phyloP scores from a whole-genome alignment of 1,284 basidiomycete species.

The Pterula multifida region DNA sequence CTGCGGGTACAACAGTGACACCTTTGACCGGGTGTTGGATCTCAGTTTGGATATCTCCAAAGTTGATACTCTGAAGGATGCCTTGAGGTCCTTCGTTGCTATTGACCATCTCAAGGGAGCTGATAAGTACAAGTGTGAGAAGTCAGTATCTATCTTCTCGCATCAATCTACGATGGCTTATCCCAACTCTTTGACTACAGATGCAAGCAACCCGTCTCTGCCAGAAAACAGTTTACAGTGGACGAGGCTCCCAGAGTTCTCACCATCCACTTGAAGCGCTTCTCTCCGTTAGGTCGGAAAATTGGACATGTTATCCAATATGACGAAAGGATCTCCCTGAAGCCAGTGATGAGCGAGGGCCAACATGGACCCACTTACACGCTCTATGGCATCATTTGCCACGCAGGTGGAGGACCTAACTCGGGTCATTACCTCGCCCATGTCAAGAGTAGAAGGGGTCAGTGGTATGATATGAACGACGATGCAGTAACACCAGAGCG shows the following conservation, averaged over 20 bases:
- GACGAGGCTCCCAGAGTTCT: constrained; percentile 84
- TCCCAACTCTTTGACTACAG: constrained; percentile 25
- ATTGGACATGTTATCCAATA: constrained; percentile 72
- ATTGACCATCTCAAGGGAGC: constrained; percentile 79
- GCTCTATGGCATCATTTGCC: constrained; percentile 87
- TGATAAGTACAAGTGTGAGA: constrained; percentile 98
- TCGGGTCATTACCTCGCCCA: constrained; percentile 94
- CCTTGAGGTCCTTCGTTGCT: constrained; percentile 75
- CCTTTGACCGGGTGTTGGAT: constrained; percentile 92
- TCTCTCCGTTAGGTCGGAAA: constrained; percentile 84
- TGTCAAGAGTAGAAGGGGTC: constrained; percentile 60
- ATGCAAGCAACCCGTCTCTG: constrained; percentile 81
- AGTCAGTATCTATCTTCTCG: constrained; percentile 41
- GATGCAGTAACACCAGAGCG: constrained; percentile 47
- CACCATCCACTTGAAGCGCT: constrained; percentile 95
- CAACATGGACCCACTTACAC: constrained; percentile 72
- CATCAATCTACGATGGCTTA: constrained; percentile 5
- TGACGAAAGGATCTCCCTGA: constrained; percentile 66
- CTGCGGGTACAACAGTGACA: constrained; percentile 88
- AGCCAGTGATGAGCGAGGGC: constrained; percentile 76
- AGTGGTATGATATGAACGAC: constrained; percentile 94
- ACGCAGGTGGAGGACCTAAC: constrained; percentile 86
- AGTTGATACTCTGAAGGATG: constrained; percentile 54
- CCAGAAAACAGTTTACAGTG: constrained; percentile 82
- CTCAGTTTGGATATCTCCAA: constrained; percentile 81